Base-by-base conservation (phyloP, 495 filamentous ascomycete species). In the Penicillium angulare region DNA sequence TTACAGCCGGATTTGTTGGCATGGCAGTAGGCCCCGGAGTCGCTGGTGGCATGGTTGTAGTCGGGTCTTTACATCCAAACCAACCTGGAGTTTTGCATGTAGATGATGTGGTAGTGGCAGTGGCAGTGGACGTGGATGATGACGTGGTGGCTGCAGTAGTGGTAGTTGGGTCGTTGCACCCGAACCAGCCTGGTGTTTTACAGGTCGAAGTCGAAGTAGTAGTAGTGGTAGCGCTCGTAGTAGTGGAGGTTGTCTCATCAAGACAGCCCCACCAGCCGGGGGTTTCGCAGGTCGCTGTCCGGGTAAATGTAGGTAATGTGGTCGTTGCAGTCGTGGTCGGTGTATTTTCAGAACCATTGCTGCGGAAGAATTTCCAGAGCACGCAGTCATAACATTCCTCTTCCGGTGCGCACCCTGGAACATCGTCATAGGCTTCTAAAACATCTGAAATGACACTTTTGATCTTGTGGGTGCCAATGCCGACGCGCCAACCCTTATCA, bases 331-430 rank as follows among this genome's bases (percentile, higher is more conserved):
- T 79, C 4, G 79, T 78, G 0, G 86, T 85, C 0, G 86, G 90
- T 3, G 83, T 88, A 3, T 78, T 76, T 40, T 90, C 84, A 2
- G 89, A 90, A 10, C 85, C 86, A 60, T 97, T 96, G 59, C 90
- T 95, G 55, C 84, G 84, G 57, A 90, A 92, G 72, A 88, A 96
- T 63, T 96, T 95, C 93, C 93, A 98, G 32, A 85, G 82, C 56
- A 83, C 86, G 57, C 93, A 98, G 61, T 98, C 93, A 42, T 85
- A 79, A 68, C 93, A 97, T 47, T 95, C 90, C 8, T 72, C 69
- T 53, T 84, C 79, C 3, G 84, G 75, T 0, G 83, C 83, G 67
- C 93, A 98, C 52, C 81, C 69, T 1, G 93, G 85, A 1, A 92
- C 86, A 7, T 75, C 71, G 43, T 90, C 86, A 51, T 97, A 97